Base-by-base conservation (phyloP, 306 rosid genomes). In the Prunus davidiana region DNA sequence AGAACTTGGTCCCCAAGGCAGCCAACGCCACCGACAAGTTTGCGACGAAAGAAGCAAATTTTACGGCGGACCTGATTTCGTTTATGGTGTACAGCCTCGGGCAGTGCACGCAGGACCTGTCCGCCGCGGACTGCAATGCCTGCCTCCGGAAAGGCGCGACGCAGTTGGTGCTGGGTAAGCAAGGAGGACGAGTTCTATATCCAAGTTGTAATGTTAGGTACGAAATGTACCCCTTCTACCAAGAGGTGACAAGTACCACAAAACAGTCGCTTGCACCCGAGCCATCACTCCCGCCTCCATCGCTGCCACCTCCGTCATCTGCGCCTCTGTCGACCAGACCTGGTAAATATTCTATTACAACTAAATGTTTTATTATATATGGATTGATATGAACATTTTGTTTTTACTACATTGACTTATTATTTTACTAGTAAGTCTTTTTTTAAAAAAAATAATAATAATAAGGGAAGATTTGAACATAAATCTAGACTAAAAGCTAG, bases 91-190 rank as follows among this genome's bases (percentile, higher is more conserved):
- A 78, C 66, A 76, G 54, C 27, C 66, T 82, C 2, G 43, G 71
- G 56, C 85, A 82, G 73, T 82, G 85, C 73, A 78, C 78, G 18
- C 73, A 51, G 54, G 82, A 82, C 45, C n/a, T 82, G 69, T 78
- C 74, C 13, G 19, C 50, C 1, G 18, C 3, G 3, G 72, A 60
- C 2, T 82, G 85, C 12, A 56, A 60, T 30, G 8, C 3, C 0
- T 78, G 82, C 41, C 73, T 82, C 1, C 2, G 1, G 9, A 9
- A 55, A 19, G 49, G 47, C 13, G 50, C 65, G 1, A 57, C 8
- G 6, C 11, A 1, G 27, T 22, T 76, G 19, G 12, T 9, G 25
- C 58, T 13, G 3, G 1, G 4, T 28, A 76, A 56, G 22, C 18
- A 24, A 67, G 76, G 82, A 1, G 50, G 24, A 5, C 50, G 52